phyloP scores from a whole-genome alignment of 495 filamentous ascomycete genomes.

The Aspergillus mulundensis region DNA sequence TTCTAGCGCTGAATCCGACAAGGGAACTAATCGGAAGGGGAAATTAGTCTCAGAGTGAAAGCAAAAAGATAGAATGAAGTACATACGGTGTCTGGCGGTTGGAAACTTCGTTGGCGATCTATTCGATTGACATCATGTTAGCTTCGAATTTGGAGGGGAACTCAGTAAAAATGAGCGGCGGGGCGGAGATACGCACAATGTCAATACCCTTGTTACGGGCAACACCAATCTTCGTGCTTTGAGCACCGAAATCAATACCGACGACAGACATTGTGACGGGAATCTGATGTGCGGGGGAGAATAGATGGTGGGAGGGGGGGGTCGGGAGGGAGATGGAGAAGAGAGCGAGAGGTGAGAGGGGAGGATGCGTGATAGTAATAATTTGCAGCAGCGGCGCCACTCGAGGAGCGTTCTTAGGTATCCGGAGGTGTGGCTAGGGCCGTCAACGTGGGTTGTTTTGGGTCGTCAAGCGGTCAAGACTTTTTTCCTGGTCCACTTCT shows the following conservation, averaged over 20 bases:
- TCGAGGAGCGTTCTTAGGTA: constrained; percentile 9
- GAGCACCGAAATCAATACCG: constrained; percentile 93
- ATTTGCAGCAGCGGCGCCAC: constrained; percentile 36
- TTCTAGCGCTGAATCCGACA: constrained; percentile 91
- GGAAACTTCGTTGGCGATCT: constrained; percentile 99
- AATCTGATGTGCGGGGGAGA: constrained; percentile 16
- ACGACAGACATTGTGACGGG: constrained; percentile 64
- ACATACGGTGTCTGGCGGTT: constrained; percentile 92
- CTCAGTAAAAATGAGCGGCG: constrained; percentile 9
- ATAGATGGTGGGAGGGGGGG: constrained; percentile 19
- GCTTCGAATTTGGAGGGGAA: constrained; percentile 7
- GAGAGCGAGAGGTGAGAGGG: constrained; percentile 15
- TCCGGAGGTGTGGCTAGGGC: constrained; percentile 13
- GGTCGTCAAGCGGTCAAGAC: constrained; percentile 18
- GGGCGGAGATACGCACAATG: constrained; percentile 70
- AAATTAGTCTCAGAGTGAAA: constrained; percentile 27
- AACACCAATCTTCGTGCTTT: constrained; percentile 96
- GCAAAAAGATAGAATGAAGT: not conserved
- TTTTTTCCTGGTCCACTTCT: constrained; percentile 8
- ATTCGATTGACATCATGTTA: constrained; percentile 19
- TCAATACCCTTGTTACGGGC: constrained; percentile 97
- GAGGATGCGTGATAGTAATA: constrained; percentile 24
- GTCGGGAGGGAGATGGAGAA: constrained; percentile 33
- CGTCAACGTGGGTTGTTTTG: constrained; percentile 18
- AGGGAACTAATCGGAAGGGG: constrained; percentile 59